Evolutionary conservation across 2,329 filamentous ascomycete genomes (phyloP), one percentile per base, ranked within the genome.

Genomic region (Lasiodiplodia citricola): DNA sequence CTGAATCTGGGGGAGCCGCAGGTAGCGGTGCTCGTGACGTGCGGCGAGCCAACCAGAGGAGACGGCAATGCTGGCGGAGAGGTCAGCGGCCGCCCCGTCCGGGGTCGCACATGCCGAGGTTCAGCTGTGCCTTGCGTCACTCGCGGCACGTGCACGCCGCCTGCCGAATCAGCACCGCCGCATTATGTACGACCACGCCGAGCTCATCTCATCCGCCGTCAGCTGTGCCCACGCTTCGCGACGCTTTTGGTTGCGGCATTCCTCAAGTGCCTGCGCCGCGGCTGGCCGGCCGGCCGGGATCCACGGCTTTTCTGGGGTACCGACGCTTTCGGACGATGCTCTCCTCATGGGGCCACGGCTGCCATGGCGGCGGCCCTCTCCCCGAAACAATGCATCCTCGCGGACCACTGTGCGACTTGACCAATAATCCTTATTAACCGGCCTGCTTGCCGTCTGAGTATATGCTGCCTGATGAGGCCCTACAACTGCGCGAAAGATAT

Each of bases 1-100:
- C 60, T 52, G 55, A 60, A 55, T 67, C 65, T 67, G 65, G 65
- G 65, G 65, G 65, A 67, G 65, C 65, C 65, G 65, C 65, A 67
- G 44, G 14, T 13, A 4, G 47, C 11, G 31, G 60, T 44, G 60
- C 60, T 64, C 60, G 60, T 64, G 60, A 64, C 60, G 60, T 64
- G 28, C 60, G n/a, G 8, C 31, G 23, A 38, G 60, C 60, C 60
- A 64, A 64, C 60, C 60, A 64, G 31, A 21, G 35, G n/a, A 18
- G n/a, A 13, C 18, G 35, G 55, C 31, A 41, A 52, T 47, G 23
- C 10, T 25, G 28, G 25, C 47, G 60, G 60, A 8, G 23, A 52
- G 60, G 60, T 64, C 47, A 64, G 60, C 60, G 47, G 60, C 8
- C 41, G 60, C 60, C 2, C 18, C 25, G 57, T 41, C 41, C 23